Evolutionary conservation across 805 yeast species (phyloP), one percentile per base, ranked within the genome.

Genomic region (Cyberlindnera petersonii): DNA sequence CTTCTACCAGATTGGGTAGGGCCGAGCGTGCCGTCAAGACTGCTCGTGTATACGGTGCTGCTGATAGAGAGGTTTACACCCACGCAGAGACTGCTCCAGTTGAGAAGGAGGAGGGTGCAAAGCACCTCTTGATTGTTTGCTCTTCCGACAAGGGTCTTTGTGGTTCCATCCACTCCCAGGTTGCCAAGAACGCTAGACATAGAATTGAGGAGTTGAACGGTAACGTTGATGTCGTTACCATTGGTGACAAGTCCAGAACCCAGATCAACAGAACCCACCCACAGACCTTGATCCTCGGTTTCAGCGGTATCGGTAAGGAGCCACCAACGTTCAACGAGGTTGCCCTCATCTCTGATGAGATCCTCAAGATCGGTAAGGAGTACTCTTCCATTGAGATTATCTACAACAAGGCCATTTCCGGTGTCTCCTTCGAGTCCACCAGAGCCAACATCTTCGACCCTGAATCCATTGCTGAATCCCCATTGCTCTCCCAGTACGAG

Each of bases 101-200:
- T 43, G 74, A 67, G 53, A 45, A 55, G 31, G 50, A 46, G 43
- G 66, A 73, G 46, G n/a, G n/a, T n/a, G 69, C 62, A 38, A 74
- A 73, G 59, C 85, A 82, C 69, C 77, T 93, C 61, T 68, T 91
- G 54, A 73, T 91, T 60, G 96, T 89, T 43, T 79, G 88, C 49
- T 83, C 98, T 34, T 87, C 96, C 44, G 98, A 93, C 73, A 93
- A 93, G 74, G 98, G 98, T 63, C 78, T 93, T 59, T 93, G 98
- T 78, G 98, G 98, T 58, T 89, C 98, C 33, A 87, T 93, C 62
- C 98, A 93, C 74, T 79, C 98, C 38, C 95, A 86, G 71, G 71
- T 91, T 56, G 84, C 96, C 56, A 88, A 91, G 71, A 79, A 84
- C 48, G 84, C 95, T 46, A 86, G 94, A 71, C 61, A 53, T 49